Percentiles rank a stretch among this genome's conserved stretches.
phyloP scores from a whole-genome alignment of 345 rosid species.

The Psidium friedrichsthalianum region DNA sequence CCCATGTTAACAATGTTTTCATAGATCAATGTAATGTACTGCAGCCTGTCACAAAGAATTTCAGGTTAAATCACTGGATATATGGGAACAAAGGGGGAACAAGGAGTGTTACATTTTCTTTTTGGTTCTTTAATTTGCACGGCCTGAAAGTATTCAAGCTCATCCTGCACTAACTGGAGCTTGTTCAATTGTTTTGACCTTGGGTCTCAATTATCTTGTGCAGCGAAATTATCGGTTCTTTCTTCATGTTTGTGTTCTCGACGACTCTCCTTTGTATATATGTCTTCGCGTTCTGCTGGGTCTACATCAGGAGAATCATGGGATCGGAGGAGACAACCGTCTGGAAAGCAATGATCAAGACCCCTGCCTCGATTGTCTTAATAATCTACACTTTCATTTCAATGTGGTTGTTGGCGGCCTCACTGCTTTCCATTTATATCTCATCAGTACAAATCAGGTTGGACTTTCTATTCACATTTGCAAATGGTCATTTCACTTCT shows the following conservation, averaged over 20 bases:
- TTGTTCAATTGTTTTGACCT: not conserved
- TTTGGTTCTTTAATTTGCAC: not conserved
- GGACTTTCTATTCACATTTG: not conserved
- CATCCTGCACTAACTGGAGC: not conserved
- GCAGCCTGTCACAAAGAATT: not conserved
- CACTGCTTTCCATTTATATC: constrained; percentile 80
- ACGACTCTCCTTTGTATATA: constrained; percentile 80
- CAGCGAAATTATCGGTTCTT: constrained; percentile 98
- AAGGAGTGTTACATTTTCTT: not conserved
- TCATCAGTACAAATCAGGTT: constrained; percentile 96
- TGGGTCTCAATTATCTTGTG: constrained; percentile 12
- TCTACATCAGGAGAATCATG: constrained; percentile 72
- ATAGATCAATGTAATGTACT: not conserved
- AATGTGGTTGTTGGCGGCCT: constrained; percentile 99
- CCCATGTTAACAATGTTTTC: not conserved
- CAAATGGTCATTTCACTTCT: not conserved
- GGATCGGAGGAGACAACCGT: constrained; percentile 44
- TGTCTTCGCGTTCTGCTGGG: constrained; percentile 94
- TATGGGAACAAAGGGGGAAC: not conserved
- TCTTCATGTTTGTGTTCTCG: constrained; percentile 89
- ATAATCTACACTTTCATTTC: constrained; percentile 80
- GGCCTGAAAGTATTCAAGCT: not conserved
- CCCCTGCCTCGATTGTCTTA: constrained; percentile 80
- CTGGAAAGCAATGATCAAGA: constrained; percentile 59
- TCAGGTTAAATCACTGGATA: not conserved